Evolutionary conservation across 495 filamentous ascomycete species (phyloP).

Genomic region (Penicillium herquei): DNA sequence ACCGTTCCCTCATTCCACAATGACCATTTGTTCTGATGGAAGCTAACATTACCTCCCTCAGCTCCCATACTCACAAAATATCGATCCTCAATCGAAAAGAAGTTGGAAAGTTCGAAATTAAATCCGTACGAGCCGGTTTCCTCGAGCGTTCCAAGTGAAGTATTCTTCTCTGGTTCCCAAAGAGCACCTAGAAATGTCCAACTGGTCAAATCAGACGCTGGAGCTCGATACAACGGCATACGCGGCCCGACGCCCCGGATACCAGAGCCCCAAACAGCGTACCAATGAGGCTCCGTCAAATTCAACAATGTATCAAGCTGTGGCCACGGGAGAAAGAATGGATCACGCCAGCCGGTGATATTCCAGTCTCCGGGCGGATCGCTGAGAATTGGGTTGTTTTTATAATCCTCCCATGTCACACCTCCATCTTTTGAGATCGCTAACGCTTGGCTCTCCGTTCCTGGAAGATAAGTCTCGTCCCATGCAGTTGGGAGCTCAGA

Average conservation of each 20-base stretch:
- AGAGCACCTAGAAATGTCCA: slow-evolving; percentile 20
- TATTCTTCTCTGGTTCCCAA: slow-evolving; percentile 17
- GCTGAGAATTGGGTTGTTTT: slow-evolving; percentile 15
- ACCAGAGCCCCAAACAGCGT: slow-evolving; percentile 18
- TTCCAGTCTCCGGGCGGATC: slow-evolving; percentile 13
- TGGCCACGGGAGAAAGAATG: slow-evolving; percentile 10
- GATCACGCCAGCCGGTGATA: slow-evolving; percentile 21
- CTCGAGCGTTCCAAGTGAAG: slow-evolving; percentile 7
- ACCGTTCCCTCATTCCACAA: slow-evolving; percentile 17
- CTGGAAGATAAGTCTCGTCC: slow-evolving; percentile 6
- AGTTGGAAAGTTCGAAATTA: slow-evolving; percentile 20
- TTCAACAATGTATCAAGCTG: slow-evolving; percentile 11
- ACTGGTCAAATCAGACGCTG: slow-evolving; percentile 14
- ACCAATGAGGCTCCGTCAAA: slow-evolving; percentile 12
- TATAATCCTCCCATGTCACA: slow-evolving; percentile 14
- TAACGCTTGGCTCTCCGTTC: slow-evolving; percentile 15
- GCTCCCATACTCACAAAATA: slow-evolving; percentile 21
- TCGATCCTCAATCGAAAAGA: slow-evolving; percentile 13
- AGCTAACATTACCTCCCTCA: slow-evolving; percentile 16
- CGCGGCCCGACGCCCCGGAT: slow-evolving; percentile 16
- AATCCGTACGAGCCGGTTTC: slow-evolving; percentile 17
- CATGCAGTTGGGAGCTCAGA: slow-evolving; percentile 15
- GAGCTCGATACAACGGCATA: slow-evolving; percentile 13
- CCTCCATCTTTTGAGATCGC: slow-evolving; percentile 16
- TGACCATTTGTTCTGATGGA: slow-evolving; percentile 17